Evolutionary conservation across 768 basidiomycete species (phyloP).

Genomic region (Termitomyces sp.): DNA sequence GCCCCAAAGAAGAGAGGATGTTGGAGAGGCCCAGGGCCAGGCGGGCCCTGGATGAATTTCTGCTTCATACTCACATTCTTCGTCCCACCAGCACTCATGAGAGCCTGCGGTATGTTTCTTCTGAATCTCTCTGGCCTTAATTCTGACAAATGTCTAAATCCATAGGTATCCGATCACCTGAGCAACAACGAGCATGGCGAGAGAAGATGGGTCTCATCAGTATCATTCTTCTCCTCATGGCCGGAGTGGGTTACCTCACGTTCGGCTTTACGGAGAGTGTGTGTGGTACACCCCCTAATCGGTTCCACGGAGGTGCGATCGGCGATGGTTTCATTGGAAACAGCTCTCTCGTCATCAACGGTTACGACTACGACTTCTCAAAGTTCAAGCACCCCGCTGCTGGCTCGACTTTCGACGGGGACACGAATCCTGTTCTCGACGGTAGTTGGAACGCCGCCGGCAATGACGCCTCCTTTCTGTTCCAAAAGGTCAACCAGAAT

Average conservation of each 20-base stretch:
- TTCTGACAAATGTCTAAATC: not conserved
- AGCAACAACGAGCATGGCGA: constrained; percentile 95
- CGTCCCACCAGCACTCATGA: constrained; percentile 76
- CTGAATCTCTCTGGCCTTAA: not conserved
- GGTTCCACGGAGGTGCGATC: constrained; percentile 77
- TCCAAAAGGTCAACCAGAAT: constrained; percentile 86
- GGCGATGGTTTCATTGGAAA: constrained; percentile 67
- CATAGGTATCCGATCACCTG: constrained; percentile 79
- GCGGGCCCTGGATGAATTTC: constrained; percentile 94
- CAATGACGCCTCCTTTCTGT: constrained; percentile 91
- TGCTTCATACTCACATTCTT: constrained; percentile 82
- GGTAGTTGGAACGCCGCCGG: constrained; percentile 76
- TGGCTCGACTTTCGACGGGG: constrained; percentile 66
- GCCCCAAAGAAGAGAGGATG: constrained; percentile 45
- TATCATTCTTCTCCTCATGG: constrained; percentile 83
- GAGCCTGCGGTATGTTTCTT: constrained; percentile 64
- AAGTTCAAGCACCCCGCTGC: constrained; percentile 81
- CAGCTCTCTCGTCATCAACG: constrained; percentile 89
- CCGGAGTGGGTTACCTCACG: constrained; percentile 93
- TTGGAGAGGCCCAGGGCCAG: constrained; percentile 82
- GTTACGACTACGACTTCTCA: constrained; percentile 89
- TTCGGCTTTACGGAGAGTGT: constrained; percentile 97
- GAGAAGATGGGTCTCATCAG: constrained; percentile 94
- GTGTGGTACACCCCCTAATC: constrained; percentile 82
- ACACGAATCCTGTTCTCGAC: constrained; percentile 78